Percentiles rank a stretch among this genome's conserved stretches.
Evolutionary conservation across 2,329 filamentous ascomycete genomes (phyloP).

Genomic region (Aspergillus pseudoglaucus): DNA sequence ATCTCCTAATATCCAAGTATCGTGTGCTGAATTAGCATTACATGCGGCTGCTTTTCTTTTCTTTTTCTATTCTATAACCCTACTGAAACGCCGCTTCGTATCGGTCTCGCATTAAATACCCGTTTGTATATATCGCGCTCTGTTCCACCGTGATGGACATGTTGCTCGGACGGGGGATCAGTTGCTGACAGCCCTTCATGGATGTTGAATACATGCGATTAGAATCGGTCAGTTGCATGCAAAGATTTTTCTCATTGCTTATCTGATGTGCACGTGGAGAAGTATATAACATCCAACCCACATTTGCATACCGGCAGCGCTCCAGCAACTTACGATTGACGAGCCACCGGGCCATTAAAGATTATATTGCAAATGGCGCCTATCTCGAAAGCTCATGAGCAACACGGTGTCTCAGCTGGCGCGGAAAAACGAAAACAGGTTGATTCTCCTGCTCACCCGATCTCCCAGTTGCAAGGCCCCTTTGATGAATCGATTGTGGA

Average conservation of each 20-base stretch:
- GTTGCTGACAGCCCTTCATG: not conserved
- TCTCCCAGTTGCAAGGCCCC: slow-evolving; percentile 37
- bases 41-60: not conserved
- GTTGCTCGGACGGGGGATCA: not conserved
- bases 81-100: not conserved
- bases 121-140: not conserved
- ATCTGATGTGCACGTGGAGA: not conserved
- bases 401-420: slow-evolving; percentile 3
- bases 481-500: slow-evolving; percentile 43
- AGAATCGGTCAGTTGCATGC: not conserved
- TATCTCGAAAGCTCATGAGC: slow-evolving; percentile 1
- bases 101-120: not conserved
- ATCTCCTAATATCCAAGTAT: not conserved
- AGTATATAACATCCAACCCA: not conserved
- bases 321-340: too few relatives aligned
- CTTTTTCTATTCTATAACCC: not conserved
- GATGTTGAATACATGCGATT: not conserved
- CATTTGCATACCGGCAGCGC: not conserved
- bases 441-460: slow-evolving; percentile 31
- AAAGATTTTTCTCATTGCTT: not conserved
- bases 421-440: not conserved
- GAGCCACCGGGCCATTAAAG: not conserved
- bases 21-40: not conserved
- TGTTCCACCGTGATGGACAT: not conserved
- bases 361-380: slow-evolving; percentile 5